phyloP scores from a whole-genome alignment of 2,329 filamentous ascomycete genomes.

The Pseudogymnoascus sp. region DNA sequence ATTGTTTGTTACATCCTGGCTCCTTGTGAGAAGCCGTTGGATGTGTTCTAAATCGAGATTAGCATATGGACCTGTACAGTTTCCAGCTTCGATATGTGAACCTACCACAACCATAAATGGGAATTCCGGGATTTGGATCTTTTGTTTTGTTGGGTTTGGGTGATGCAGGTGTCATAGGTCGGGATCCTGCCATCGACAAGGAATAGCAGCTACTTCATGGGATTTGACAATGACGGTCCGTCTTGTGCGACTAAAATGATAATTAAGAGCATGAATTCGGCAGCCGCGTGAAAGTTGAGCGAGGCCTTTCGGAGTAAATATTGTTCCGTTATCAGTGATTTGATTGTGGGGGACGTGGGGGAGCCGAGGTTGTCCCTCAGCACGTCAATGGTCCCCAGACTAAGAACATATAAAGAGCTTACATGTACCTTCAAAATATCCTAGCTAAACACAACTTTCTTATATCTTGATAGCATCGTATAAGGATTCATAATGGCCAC shows the following conservation, averaged over 20 bases:
- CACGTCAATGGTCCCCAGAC: neutral
- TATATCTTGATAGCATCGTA: neutral
- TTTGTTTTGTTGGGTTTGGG: conserved; percentile 44
- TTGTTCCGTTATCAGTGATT: conserved; percentile 3
- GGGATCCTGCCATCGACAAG: conserved; percentile 24
- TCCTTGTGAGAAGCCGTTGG: conserved; percentile 56
- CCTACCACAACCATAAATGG: conserved; percentile 59
- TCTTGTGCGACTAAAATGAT: conserved; percentile 8
- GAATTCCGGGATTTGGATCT: conserved; percentile 49
- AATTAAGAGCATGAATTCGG: conserved; percentile 8
- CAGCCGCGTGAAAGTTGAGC: conserved; percentile 6
- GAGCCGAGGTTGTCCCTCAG: neutral
- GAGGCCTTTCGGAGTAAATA: conserved; percentile 5
- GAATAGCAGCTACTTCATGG: conserved; percentile 3
- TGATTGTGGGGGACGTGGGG: neutral
- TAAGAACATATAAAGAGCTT: neutral
- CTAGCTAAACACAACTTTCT: neutral
- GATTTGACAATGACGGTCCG: conserved; percentile 3
- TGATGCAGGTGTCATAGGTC: conserved; percentile 27
- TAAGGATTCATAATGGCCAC: conserved; percentile 23
- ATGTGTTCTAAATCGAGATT: conserved; percentile 54
- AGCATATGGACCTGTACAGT: conserved; percentile 25
- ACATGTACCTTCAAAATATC: neutral
- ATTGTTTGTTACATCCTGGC: conserved; percentile 57
- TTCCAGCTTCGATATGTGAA: neutral